Evolutionary conservation across 805 yeast species (phyloP).

Genomic region (Saturnispora saitoi): DNA sequence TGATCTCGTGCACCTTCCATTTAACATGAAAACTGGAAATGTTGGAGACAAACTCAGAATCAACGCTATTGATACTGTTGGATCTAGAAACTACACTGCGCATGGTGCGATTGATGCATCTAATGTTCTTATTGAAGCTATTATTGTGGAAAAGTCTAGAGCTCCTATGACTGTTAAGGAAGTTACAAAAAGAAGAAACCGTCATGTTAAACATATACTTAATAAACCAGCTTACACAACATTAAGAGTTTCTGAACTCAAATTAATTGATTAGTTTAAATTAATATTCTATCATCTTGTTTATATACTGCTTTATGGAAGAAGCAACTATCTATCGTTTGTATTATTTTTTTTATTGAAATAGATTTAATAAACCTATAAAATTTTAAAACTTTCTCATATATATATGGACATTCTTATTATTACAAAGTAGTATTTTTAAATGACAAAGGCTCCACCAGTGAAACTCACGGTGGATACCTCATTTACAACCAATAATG

Average conservation of each 20-base stretch:
- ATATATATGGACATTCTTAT: neutral
- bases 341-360: neutral
- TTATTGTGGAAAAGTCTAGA: slow-evolving; percentile 79
- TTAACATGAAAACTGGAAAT: slow-evolving; percentile 60
- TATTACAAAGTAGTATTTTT: neutral
- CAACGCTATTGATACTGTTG: slow-evolving; percentile 70
- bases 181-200: slow-evolving; percentile 71
- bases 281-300: neutral
- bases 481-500: neutral
- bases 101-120: slow-evolving; percentile 47
- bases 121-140: slow-evolving; percentile 57
- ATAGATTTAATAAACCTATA: too few relatives aligned
- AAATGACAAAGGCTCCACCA: slow-evolving; percentile 3
- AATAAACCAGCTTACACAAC: slow-evolving; percentile 71
- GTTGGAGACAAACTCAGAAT: slow-evolving; percentile 78
- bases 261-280: neutral
- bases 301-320: neutral
- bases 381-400: neutral
- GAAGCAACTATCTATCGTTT: neutral
- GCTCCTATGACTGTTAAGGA: slow-evolving; percentile 67
- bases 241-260: slow-evolving; percentile 56
- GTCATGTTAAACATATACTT: slow-evolving; percentile 59
- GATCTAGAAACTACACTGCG: slow-evolving; percentile 74
- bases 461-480: slow-evolving; percentile 8
- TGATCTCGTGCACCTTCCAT: slow-evolving; percentile 75